These are phyloP conservation scores for Knoxia roxburghii DNA, from an alignment of 257 asterid genomes.

Conservation along the genomic window DNA sequence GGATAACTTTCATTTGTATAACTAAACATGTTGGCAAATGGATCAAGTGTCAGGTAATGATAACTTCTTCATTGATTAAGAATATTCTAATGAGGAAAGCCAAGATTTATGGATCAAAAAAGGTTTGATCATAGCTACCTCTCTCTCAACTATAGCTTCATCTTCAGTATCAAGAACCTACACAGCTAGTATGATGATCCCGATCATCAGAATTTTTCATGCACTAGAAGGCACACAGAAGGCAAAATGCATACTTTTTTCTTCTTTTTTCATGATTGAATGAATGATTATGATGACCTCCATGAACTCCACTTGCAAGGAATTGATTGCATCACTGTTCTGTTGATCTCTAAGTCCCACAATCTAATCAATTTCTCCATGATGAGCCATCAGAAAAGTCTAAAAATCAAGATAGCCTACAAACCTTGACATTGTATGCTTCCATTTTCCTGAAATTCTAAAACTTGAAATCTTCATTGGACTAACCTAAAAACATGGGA, in stretches of 20 bases:
- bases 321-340: neutral
- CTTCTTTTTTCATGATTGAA: constrained; percentile 13
- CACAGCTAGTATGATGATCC: neutral
- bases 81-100: constrained; percentile 21
- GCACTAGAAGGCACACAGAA: neutral
- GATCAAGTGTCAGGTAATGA: constrained; percentile 15
- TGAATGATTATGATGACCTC: constrained; percentile 7
- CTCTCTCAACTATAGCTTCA: neutral
- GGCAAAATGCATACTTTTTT: neutral
- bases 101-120: constrained; percentile 23
- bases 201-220: neutral
- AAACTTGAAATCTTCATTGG: no score
- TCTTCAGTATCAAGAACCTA: neutral
- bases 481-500: no score
- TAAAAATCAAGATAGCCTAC: no score
- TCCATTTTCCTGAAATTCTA: no score
- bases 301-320: neutral
- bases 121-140: constrained; percentile 16
- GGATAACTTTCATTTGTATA: neutral
- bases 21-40: neutral
- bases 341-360: neutral
- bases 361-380: neutral
- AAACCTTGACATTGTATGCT: no score
- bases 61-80: constrained; percentile 16
- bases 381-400: neutral